Percentiles rank a stretch among this genome's conserved stretches.
These are phyloP conservation scores for Penicillium turbatum DNA, from an alignment of 495 filamentous ascomycete species.

Conservation along the genomic window DNA sequence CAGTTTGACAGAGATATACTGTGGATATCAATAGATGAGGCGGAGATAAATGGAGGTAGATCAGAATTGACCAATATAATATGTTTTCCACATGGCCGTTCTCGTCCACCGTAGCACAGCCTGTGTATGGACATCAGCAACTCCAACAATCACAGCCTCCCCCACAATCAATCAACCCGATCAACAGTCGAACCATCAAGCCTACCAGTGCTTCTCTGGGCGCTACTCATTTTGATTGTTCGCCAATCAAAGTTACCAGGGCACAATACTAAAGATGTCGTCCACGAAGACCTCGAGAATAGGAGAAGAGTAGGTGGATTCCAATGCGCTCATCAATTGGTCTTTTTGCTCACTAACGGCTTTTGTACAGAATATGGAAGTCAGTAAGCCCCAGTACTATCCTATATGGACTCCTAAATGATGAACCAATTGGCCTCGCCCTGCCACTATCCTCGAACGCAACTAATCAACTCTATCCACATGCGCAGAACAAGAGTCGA, in stretches of 20 bases:
- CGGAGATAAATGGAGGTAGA: not conserved
- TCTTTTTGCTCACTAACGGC: conserved; percentile 26
- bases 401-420: not conserved
- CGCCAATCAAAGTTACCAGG: not conserved
- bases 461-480: conserved; percentile 9
- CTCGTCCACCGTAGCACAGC: not conserved
- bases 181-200: conserved; percentile 11
- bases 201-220: conserved; percentile 4
- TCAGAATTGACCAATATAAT: not conserved
- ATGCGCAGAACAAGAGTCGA: conserved; percentile 55
- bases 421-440: not conserved
- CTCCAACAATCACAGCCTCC: conserved; percentile 21
- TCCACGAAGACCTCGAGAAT: conserved; percentile 80
- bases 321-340: conserved; percentile 6
- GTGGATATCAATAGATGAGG: not conserved
- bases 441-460: not conserved
- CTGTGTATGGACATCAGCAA: conserved; percentile 10
- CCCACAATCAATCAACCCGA: conserved; percentile 25
- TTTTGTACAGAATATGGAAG: conserved; percentile 82
- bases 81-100: not conserved
- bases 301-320: conserved; percentile 85
- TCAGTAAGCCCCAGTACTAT: conserved; percentile 51
- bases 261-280: conserved; percentile 48
- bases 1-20: not conserved
- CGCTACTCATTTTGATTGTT: not conserved